Evolutionary conservation across 1,139 yeast species (phyloP).

Genomic region (Arxiozyma heterogenica): DNA sequence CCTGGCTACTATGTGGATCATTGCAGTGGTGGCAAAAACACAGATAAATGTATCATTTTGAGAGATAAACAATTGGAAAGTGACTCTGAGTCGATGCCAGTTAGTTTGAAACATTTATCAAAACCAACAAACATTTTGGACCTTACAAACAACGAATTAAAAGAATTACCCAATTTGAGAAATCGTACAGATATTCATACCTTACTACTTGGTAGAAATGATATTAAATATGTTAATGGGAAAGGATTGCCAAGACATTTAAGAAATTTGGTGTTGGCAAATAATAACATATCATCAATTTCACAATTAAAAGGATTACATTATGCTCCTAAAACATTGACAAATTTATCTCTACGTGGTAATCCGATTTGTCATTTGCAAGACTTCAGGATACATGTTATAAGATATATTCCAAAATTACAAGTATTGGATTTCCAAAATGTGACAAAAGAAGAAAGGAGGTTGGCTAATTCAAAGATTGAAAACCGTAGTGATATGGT

Average conservation of each 20-base stretch:
- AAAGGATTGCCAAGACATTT: constrained; percentile 20
- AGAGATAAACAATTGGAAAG: constrained; percentile 23
- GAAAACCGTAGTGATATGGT: constrained; percentile 24
- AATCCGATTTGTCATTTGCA: constrained; percentile 51
- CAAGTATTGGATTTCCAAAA: constrained; percentile 58
- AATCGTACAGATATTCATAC: constrained; percentile 22
- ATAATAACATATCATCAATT: constrained; percentile 15
- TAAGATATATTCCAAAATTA: constrained; percentile 57
- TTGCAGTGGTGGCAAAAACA: constrained; percentile 18
- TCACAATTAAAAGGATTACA: constrained; percentile 15
- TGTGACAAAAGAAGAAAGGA: constrained; percentile 50
- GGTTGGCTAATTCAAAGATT: constrained; percentile 20
- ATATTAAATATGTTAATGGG: constrained; percentile 19
- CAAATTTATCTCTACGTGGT: constrained; percentile 45
- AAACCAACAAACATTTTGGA: constrained; percentile 23
- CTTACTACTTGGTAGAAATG: constrained; percentile 23
- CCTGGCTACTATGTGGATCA: constrained; percentile 36
- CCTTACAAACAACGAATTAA: constrained; percentile 26
- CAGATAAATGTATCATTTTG: constrained; percentile 24
- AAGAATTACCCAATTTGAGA: constrained; percentile 18
- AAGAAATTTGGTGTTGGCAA: constrained; percentile 18
- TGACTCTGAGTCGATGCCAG: constrained; percentile 21
- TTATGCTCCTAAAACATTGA: constrained; percentile 18
- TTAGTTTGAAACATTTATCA: constrained; percentile 19
- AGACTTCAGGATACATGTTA: constrained; percentile 50